phyloP scores from a whole-genome alignment of 2,329 filamentous ascomycete genomes.

The Dothistroma pini region DNA sequence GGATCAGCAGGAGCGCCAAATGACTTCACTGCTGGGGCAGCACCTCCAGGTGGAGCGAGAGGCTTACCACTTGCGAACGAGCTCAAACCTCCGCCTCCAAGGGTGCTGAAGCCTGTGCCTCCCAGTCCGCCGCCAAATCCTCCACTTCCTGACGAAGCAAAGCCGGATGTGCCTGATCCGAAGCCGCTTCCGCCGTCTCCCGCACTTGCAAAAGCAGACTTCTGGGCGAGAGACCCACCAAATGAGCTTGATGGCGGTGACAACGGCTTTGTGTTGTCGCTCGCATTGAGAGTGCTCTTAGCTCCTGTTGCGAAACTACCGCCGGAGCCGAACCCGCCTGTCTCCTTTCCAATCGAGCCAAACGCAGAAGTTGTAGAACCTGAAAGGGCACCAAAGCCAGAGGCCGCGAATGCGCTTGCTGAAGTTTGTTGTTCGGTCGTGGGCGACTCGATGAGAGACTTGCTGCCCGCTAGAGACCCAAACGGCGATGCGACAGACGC shows the following conservation, averaged over 20 bases:
- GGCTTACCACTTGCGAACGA: constrained; percentile 59
- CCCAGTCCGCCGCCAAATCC: constrained; percentile 25
- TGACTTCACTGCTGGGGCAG: constrained; percentile 58
- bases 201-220: constrained; percentile 30
- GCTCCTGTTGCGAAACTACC: constrained; percentile 29
- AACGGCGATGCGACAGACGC: constrained; percentile 48
- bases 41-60: constrained; percentile 48
- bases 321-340: constrained; percentile 32
- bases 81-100: constrained; percentile 49
- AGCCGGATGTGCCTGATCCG: constrained; percentile 32
- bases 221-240: constrained; percentile 37
- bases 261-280: constrained; percentile 25
- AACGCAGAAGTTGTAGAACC: constrained; percentile 38
- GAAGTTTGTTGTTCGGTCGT: constrained; percentile 37
- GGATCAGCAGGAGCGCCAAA: constrained; percentile 71
- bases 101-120: constrained; percentile 37
- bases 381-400: constrained; percentile 45
- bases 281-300: constrained; percentile 37
- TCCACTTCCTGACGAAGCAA: constrained; percentile 31
- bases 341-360: constrained; percentile 33
- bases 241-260: constrained; percentile 29
- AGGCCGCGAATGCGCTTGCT: constrained; percentile 50
- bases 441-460: constrained; percentile 30
- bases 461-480: constrained; percentile 40
- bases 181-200: constrained; percentile 29